A percentile compares a stretch with the other conserved stretches of the same genome.
These are phyloP conservation scores for Omphalea diandra DNA, from an alignment of 441 rosid genomes.

Conservation along the genomic window DNA sequence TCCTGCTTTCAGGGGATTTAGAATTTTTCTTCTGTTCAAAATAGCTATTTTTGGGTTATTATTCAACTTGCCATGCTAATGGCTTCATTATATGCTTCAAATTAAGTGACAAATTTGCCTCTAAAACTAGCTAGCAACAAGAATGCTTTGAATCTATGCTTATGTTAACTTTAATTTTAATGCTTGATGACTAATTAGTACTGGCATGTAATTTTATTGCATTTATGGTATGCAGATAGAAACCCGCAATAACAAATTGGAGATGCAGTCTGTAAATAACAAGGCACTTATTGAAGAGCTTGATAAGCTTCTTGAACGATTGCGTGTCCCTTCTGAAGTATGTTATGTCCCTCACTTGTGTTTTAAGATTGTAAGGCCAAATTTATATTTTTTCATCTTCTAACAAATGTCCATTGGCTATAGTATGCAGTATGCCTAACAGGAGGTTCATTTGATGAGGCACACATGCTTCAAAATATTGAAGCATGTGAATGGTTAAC, in stretches of 20 bases:
- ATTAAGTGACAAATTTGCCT: background rate
- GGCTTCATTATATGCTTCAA: background rate
- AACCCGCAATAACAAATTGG: slow-evolving; percentile 93
- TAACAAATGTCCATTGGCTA: slow-evolving; percentile 37
- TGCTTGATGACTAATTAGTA: slow-evolving; percentile 18
- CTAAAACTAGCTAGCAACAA: background rate
- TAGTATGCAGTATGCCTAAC: slow-evolving; percentile 83
- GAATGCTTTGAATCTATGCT: slow-evolving; percentile 3
- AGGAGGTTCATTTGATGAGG: slow-evolving; percentile 95
- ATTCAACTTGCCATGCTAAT: slow-evolving; percentile 8
- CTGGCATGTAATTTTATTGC: slow-evolving; percentile 13
- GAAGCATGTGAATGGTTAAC: slow-evolving; percentile 99
- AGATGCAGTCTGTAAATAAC: slow-evolving; percentile 95
- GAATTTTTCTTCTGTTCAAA: background rate
- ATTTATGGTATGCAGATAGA: slow-evolving; percentile 71
- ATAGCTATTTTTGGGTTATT: background rate
- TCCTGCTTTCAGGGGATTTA: background rate
- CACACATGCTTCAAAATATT: slow-evolving; percentile 82
- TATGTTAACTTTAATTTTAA: slow-evolving; percentile 10
- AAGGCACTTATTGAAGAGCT: slow-evolving; percentile 90
- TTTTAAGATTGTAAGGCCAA: slow-evolving; percentile 14
- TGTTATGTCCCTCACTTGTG: slow-evolving; percentile 22
- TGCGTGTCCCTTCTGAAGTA: slow-evolving; percentile 94
- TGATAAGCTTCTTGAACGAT: slow-evolving; percentile 85
- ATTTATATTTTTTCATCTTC: slow-evolving; percentile 18